Evolutionary conservation across 177 flowering plant genomes (phyloP).

Genomic region (Vitis hybrid): DNA sequence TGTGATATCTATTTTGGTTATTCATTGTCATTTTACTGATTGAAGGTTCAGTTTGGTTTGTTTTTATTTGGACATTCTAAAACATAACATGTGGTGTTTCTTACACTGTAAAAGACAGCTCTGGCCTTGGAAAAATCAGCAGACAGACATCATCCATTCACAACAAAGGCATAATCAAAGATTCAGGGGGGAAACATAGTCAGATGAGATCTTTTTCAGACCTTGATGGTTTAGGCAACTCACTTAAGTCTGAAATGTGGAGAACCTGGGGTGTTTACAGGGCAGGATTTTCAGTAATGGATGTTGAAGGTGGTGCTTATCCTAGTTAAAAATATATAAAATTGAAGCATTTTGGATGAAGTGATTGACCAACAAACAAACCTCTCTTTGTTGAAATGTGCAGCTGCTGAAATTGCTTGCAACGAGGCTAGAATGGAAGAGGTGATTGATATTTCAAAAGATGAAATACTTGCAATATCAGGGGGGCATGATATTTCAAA

Average conservation of each 20-base stretch:
- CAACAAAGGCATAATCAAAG: conserved; percentile 11
- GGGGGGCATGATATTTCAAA: conserved; percentile 16
- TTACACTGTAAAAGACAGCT: conserved; percentile 53
- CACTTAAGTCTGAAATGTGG: conserved; percentile 53
- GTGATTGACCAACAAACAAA: not conserved
- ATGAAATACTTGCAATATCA: conserved; percentile 20
- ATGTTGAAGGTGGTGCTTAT: conserved; percentile 54
- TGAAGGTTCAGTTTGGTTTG: conserved; percentile 3
- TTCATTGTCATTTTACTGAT: not conserved
- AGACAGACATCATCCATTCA: conserved; percentile 16
- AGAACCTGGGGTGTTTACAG: conserved; percentile 55
- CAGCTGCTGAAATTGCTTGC: conserved; percentile 56
- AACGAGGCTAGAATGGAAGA: conserved; percentile 9
- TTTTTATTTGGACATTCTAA: conserved; percentile 12
- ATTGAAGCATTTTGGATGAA: conserved; percentile 1
- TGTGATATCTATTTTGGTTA: not conserved
- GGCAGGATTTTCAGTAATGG: conserved; percentile 38
- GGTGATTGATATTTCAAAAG: conserved; percentile 3
- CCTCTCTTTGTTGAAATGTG: conserved; percentile 4
- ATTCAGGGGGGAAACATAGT: conserved; percentile 6
- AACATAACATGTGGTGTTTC: conserved; percentile 14
- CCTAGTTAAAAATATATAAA: not conserved
- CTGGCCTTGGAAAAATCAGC: conserved; percentile 29
- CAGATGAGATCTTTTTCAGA: conserved; percentile 18
- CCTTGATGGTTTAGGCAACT: conserved; percentile 18